These are phyloP conservation scores for Pueraria montana DNA, from an alignment of 306 rosid genomes.

Conservation along the genomic window DNA sequence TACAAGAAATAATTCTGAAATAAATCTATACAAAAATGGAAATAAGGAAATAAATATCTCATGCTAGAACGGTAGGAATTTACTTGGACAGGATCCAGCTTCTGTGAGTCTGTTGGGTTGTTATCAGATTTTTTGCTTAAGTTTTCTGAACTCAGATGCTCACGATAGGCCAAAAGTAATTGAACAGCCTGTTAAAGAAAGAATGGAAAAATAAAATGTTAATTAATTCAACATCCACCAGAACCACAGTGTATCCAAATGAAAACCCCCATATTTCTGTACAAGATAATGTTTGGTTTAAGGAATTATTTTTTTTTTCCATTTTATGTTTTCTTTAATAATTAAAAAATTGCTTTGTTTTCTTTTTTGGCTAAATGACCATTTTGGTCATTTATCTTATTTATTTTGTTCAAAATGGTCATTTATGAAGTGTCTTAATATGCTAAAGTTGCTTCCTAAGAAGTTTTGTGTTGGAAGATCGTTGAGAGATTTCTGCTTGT, in stretches of 20 bases:
- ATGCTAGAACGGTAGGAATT: slow-evolving; percentile 29
- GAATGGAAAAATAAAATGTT: slow-evolving; percentile 23
- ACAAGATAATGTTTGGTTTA: slow-evolving; percentile 6
- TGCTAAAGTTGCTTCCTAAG: too few species aligned
- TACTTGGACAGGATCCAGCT: slow-evolving; percentile 88
- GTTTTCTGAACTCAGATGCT: slow-evolving; percentile 54
- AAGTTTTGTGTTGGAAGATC: too few species aligned
- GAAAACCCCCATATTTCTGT: neutral
- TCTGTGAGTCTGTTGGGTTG: slow-evolving; percentile 56
- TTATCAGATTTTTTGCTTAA: slow-evolving; percentile 52
- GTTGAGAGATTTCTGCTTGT: too few species aligned
- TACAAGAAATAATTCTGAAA: neutral
- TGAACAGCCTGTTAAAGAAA: slow-evolving; percentile 77
- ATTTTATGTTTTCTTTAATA: too few species aligned
- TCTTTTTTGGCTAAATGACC: too few species aligned
- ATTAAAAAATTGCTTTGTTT: neutral
- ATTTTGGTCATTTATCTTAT: too few species aligned
- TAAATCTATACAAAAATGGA: neutral
- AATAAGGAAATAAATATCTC: slow-evolving; percentile 8
- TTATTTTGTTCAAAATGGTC: too few species aligned
- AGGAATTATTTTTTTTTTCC: too few species aligned
- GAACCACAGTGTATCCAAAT: slow-evolving; percentile 19
- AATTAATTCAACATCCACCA: slow-evolving; percentile 23
- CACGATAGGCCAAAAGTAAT: slow-evolving; percentile 71
- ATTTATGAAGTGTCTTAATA: too few species aligned